phyloP scores from a whole-genome alignment of 2,329 filamentous ascomycete genomes.

The Hypoxylon sp. region DNA sequence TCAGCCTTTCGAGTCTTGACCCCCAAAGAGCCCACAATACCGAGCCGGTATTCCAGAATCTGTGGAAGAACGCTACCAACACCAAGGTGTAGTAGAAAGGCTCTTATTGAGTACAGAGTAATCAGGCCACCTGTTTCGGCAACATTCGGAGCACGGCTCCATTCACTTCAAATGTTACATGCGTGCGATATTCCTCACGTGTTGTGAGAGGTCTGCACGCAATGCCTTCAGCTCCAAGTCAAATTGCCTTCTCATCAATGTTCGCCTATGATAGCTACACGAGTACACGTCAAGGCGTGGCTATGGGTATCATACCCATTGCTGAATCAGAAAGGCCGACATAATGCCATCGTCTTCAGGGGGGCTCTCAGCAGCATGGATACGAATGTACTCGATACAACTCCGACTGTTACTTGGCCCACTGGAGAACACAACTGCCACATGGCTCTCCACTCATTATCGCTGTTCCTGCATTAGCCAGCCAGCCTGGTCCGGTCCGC shows the following conservation, averaged over 20 bases:
- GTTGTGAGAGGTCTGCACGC: constrained; percentile 14
- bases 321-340: constrained; percentile 34
- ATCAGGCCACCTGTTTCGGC: constrained; percentile 36
- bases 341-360: constrained; percentile 42
- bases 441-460: constrained; percentile 49
- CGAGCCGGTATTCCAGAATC: constrained; percentile 23
- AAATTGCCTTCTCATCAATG: background rate
- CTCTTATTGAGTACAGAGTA: constrained; percentile 10
- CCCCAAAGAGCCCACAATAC: constrained; percentile 21
- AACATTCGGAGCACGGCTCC: constrained; percentile 11
- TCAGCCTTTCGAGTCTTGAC: background rate
- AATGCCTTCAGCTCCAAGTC: constrained; percentile 6
- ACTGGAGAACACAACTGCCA: constrained; percentile 37
- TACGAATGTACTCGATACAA: constrained; percentile 35
- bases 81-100: constrained; percentile 28
- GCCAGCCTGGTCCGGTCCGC: constrained; percentile 13
- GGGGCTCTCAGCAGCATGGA: constrained; percentile 17
- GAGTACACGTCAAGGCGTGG: constrained; percentile 24
- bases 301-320: constrained; percentile 6
- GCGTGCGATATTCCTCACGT: constrained; percentile 10
- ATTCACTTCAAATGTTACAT: constrained; percentile 6
- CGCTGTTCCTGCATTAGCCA: constrained; percentile 50
- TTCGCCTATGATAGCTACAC: background rate
- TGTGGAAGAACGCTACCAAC: constrained; percentile 12
- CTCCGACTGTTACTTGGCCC: constrained; percentile 24